These are phyloP conservation scores for Aureobasidium sp. DNA, from an alignment of 2,329 filamentous ascomycete species.

Conservation along the genomic window DNA sequence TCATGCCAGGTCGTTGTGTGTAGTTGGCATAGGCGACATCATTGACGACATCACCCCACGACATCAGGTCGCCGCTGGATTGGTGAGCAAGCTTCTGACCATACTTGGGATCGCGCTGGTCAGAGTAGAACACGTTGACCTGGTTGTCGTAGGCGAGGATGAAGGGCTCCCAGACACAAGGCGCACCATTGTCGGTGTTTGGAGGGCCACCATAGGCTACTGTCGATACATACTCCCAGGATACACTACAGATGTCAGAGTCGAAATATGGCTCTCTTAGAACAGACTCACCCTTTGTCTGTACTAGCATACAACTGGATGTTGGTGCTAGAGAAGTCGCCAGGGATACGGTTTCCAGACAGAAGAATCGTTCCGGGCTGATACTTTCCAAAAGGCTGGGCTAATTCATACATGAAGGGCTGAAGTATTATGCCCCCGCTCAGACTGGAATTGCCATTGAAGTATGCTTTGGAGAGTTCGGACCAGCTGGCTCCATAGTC, in stretches of 20 bases:
- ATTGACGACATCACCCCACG: conserved; percentile 53
- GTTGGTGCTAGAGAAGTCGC: conserved; percentile 53
- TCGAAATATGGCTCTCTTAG: background rate
- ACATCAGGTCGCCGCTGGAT: conserved; percentile 50
- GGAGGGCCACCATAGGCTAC: conserved; percentile 58
- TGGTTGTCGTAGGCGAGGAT: conserved; percentile 52
- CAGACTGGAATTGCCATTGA: conserved; percentile 48
- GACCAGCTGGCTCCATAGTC: conserved; percentile 51
- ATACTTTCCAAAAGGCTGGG: conserved; percentile 50
- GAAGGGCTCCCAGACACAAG: conserved; percentile 70
- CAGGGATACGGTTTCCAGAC: conserved; percentile 54
- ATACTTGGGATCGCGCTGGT: conserved; percentile 57
- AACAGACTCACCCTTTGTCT: conserved; percentile 44
- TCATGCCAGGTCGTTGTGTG: conserved; percentile 61
- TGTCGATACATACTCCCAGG: conserved; percentile 61
- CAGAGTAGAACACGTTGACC: conserved; percentile 62
- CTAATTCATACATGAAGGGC: conserved; percentile 55
- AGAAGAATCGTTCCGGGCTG: conserved; percentile 56
- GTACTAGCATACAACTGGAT: conserved; percentile 62
- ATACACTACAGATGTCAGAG: background rate
- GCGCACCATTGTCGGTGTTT: conserved; percentile 55
- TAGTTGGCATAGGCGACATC: conserved; percentile 57
- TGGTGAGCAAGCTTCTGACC: conserved; percentile 68
- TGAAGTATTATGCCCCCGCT: conserved; percentile 61
- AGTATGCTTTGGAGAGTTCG: conserved; percentile 55